A percentile compares a stretch with the other conserved stretches of the same genome.
These are phyloP conservation scores for Peronosclerospora sorghi DNA, from an alignment of 352 stramenopile species.

Conservation along the genomic window DNA sequence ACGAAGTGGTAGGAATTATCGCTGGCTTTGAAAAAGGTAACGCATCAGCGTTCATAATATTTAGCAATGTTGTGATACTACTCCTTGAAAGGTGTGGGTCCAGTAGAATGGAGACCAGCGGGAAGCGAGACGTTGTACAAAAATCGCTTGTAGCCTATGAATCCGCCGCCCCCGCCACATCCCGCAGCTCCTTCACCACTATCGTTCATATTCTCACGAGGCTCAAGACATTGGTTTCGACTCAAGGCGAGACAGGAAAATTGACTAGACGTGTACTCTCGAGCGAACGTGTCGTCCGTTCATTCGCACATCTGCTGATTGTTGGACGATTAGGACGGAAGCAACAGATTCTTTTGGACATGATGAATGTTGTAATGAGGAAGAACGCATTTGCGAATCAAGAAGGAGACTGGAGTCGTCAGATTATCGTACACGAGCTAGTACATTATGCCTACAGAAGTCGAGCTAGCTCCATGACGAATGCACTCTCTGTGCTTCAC, in stretches of 20 bases:
- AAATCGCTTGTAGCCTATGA: conserved; percentile 27
- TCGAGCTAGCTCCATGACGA: conserved; percentile 9
- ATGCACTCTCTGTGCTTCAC: conserved; percentile 24
- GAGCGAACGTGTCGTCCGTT: conserved; percentile 15
- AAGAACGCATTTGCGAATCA: conserved; percentile 7
- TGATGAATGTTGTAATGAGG: conserved; percentile 23
- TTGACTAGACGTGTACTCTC: conserved; percentile 40
- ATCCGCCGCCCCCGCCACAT: conserved; percentile 1
- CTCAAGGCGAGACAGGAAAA: conserved; percentile 12
- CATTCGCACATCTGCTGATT: conserved; percentile 23
- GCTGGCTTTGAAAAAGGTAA: conserved; percentile 7
- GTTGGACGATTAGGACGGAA: conserved; percentile 13
- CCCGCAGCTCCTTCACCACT: background rate
- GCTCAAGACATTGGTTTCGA: conserved; percentile 18
- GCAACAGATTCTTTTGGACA: conserved; percentile 26
- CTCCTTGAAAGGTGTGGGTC: conserved; percentile 14
- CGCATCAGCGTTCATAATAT: conserved; percentile 7
- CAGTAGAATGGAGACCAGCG: conserved; percentile 5
- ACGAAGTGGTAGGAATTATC: conserved; percentile 16
- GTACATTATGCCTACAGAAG: conserved; percentile 29
- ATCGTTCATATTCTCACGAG: conserved; percentile 13
- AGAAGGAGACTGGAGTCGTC: conserved; percentile 25
- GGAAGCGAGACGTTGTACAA: conserved; percentile 24
- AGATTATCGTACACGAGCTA: conserved; percentile 37
- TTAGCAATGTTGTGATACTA: conserved; percentile 23